Percentiles rank a stretch among this genome's conserved stretches.
Conservation (phyloP, 202 grass and related monocot species). For the Sporobolus alterniflorus region DNA sequence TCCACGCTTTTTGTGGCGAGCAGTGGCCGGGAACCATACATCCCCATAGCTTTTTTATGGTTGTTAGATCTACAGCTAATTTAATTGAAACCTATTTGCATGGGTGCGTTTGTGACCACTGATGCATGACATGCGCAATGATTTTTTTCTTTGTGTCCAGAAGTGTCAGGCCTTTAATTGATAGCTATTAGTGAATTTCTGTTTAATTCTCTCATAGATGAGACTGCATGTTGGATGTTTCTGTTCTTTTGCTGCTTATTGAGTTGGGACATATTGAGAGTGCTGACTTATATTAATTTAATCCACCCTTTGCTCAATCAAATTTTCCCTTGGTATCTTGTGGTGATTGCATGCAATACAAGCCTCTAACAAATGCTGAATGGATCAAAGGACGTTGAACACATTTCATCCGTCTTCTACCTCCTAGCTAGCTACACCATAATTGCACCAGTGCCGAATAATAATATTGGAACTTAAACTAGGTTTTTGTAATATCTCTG, state of each 20-base stretch:
- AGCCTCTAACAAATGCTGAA: constrained; percentile 32
- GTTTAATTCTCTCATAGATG: constrained; percentile 9
- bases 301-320: constrained; percentile 20
- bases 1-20: too few relatives aligned
- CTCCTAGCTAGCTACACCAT: constrained; percentile 11
- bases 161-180: neutral
- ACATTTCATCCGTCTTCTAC: neutral
- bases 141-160: neutral
- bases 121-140: constrained; percentile 4
- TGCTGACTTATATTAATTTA: neutral
- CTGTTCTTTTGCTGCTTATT: neutral
- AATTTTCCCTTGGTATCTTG: too few relatives aligned
- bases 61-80: neutral
- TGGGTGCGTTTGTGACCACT: neutral
- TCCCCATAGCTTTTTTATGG: constrained; percentile 1
- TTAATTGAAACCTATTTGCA: neutral
- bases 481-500: constrained; percentile 14
- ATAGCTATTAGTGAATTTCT: neutral
- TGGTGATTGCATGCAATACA: constrained; percentile 22
- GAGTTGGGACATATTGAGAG: constrained; percentile 3
- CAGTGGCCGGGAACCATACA: too few relatives aligned
- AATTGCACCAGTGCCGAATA: constrained; percentile 3
- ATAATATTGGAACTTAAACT: neutral
- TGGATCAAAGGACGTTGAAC: neutral
- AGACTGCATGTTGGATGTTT: neutral